A percentile compares a stretch with the other conserved stretches of the same genome.
Evolutionary conservation across 257 asterid species (phyloP).

Genomic region (Cruciata laevipes): DNA sequence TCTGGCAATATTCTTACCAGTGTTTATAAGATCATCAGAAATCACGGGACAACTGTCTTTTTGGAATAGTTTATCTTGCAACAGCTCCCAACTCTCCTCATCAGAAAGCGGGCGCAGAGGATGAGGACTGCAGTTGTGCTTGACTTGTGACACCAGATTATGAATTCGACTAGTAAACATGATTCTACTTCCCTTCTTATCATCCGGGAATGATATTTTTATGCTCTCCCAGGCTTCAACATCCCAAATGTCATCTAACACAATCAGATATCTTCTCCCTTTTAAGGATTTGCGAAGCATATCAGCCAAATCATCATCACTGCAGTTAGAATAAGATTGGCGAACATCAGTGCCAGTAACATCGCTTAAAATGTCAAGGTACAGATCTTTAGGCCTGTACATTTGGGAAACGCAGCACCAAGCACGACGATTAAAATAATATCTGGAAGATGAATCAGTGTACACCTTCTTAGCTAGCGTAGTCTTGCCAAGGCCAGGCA

Average conservation of each 20-base stretch:
- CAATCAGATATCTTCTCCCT: background rate
- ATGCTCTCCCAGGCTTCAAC: constrained; percentile 5
- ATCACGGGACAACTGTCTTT: background rate
- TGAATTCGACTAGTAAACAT: constrained; percentile 5
- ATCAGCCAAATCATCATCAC: constrained; percentile 1
- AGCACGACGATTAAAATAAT: background rate
- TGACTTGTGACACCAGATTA: constrained; percentile 2
- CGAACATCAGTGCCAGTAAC: constrained; percentile 1
- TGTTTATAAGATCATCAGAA: background rate
- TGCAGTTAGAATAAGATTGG: background rate
- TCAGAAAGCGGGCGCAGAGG: constrained; percentile 4
- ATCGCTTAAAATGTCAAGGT: background rate
- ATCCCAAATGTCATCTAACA: constrained; percentile 2
- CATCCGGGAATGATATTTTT: background rate
- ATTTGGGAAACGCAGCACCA: constrained; percentile 4
- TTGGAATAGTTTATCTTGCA: background rate
- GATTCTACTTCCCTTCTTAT: constrained; percentile 1
- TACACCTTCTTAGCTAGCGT: constrained; percentile 6
- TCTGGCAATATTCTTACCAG: background rate
- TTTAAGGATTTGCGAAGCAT: background rate
- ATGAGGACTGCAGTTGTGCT: constrained; percentile 3
- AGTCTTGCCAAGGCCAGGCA: constrained; percentile 5
- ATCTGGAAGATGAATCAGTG: background rate
- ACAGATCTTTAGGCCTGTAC: background rate
- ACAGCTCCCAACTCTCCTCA: background rate